Conservation (phyloP, 2,329 filamentous ascomycete genomes). For the Orbilia oligospora region DNA sequence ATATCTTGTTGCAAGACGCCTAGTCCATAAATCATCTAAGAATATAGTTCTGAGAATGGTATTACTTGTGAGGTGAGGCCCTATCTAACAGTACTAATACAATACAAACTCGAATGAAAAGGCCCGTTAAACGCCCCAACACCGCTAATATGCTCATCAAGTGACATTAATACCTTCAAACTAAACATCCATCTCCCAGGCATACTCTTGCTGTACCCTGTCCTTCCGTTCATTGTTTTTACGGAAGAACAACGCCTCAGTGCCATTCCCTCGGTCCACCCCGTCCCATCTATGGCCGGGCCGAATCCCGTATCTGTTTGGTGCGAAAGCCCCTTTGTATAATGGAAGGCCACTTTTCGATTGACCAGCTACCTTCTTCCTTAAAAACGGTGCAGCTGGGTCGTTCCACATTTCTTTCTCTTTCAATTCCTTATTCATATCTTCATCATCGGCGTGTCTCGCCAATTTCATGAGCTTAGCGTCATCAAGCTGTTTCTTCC, state of each 20-base stretch:
- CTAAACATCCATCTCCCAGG: constrained; percentile 95
- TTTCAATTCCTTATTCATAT: constrained; percentile 86
- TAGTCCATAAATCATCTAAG: background rate
- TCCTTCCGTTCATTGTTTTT: constrained; percentile 83
- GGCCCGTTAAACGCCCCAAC: constrained; percentile 29
- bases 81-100: background rate
- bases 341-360: constrained; percentile 73
- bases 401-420: constrained; percentile 89
- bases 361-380: constrained; percentile 69
- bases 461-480: constrained; percentile 86
- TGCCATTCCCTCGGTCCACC: constrained; percentile 92
- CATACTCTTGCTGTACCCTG: constrained; percentile 85
- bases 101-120: constrained; percentile 14
- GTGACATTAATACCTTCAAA: background rate
- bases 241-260: constrained; percentile 93
- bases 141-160: background rate
- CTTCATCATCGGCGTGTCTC: constrained; percentile 83
- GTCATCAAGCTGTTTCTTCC: constrained; percentile 80
- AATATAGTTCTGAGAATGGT: background rate
- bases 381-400: constrained; percentile 85
- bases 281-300: constrained; percentile 97
- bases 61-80: background rate
- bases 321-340: constrained; percentile 84
- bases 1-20: background rate
- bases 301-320: constrained; percentile 93